Evolutionary conservation across 495 filamentous ascomycete genomes (phyloP).

Genomic region (Delitschia confertaspora): DNA sequence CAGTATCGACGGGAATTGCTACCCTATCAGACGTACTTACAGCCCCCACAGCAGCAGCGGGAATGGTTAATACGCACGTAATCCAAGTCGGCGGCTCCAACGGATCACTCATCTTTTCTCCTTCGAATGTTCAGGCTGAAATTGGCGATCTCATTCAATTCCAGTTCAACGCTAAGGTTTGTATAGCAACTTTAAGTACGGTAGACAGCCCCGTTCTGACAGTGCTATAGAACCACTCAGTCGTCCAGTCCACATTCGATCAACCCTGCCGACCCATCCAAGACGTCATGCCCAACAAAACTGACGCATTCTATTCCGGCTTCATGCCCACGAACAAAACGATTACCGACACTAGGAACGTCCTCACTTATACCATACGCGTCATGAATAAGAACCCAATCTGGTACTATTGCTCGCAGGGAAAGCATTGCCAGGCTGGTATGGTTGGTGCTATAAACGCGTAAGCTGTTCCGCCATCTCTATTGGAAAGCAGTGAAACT

Average conservation of each 20-base stretch:
- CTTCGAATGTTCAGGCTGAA: slow-evolving; percentile 36
- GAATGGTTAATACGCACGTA: slow-evolving; percentile 22
- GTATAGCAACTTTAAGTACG: slow-evolving; percentile 5
- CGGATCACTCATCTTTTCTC: slow-evolving; percentile 30
- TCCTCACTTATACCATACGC: slow-evolving; percentile 29
- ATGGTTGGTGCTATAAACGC: slow-evolving; percentile 39
- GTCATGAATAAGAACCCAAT: slow-evolving; percentile 37
- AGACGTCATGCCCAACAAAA: slow-evolving; percentile 26
- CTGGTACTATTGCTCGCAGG: slow-evolving; percentile 39
- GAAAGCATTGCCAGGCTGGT: slow-evolving; percentile 33
- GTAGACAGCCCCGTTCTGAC: slow-evolving; percentile 3
- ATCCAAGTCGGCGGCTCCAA: slow-evolving; percentile 27
- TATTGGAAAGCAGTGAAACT: neutral
- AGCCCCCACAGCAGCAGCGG: neutral
- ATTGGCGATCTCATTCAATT: slow-evolving; percentile 45
- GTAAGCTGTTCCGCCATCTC: slow-evolving; percentile 15
- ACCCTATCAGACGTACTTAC: slow-evolving; percentile 1
- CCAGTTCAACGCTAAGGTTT: slow-evolving; percentile 43
- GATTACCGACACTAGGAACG: neutral
- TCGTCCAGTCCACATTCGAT: slow-evolving; percentile 40
- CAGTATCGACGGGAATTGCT: neutral
- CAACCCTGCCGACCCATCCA: slow-evolving; percentile 35
- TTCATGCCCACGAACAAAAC: slow-evolving; percentile 30
- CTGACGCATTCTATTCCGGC: slow-evolving; percentile 33
- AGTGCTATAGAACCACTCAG: slow-evolving; percentile 39